Evolutionary conservation across 2,329 filamentous ascomycete genomes (phyloP).

Genomic region (Phaeosphaeria sp.): DNA sequence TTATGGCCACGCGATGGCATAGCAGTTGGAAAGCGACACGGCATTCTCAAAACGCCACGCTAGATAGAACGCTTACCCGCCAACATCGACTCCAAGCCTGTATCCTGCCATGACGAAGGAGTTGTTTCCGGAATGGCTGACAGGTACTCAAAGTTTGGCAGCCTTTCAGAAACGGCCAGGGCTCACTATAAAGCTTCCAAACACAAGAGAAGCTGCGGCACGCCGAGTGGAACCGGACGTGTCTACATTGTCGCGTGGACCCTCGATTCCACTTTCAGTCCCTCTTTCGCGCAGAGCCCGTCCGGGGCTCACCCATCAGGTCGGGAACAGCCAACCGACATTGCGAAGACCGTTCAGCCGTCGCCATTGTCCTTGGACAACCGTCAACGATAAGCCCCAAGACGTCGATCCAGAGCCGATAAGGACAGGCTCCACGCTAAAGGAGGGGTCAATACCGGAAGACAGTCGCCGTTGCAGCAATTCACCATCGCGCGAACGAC

Average conservation of each 20-base stretch:
- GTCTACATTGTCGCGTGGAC: not conserved
- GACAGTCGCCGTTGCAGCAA: not conserved
- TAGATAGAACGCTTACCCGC: slow-evolving; percentile 33
- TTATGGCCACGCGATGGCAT: not conserved
- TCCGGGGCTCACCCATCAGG: not conserved
- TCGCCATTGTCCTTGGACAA: not conserved
- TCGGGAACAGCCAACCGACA: slow-evolving; percentile 9
- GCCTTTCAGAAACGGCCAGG: slow-evolving; percentile 7
- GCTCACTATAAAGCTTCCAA: slow-evolving; percentile 11
- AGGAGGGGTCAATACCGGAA: slow-evolving; percentile 4
- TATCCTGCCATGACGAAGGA: slow-evolving; percentile 25
- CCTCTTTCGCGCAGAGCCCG: not conserved
- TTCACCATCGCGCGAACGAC: not conserved
- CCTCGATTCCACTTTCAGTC: not conserved
- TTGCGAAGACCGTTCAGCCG: not conserved
- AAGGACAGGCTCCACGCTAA: not conserved
- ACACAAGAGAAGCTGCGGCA: not conserved
- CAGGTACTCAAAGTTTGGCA: not conserved
- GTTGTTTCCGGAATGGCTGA: not conserved
- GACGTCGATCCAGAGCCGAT: not conserved
- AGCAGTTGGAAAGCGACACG: not conserved
- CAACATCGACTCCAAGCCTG: slow-evolving; percentile 43
- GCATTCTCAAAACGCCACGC: not conserved
- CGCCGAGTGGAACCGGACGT: not conserved
- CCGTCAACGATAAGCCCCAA: slow-evolving; percentile 4